Evolutionary conservation across 164 flowering plant genomes (phyloP).

Genomic region (Litsea cubeba): DNA sequence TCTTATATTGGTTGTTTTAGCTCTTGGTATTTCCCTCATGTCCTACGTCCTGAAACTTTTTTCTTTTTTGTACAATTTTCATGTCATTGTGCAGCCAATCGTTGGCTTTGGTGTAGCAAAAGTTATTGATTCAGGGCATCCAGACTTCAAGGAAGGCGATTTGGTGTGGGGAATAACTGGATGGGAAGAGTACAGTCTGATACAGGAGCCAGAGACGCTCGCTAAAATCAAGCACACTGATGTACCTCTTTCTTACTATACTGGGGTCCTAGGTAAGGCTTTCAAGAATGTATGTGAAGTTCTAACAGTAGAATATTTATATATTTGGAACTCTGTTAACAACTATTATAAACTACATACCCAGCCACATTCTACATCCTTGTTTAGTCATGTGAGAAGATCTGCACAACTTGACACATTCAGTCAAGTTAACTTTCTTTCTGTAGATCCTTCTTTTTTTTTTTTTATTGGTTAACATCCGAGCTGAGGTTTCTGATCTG

Average conservation of each 20-base stretch:
- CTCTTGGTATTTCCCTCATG: too few species aligned
- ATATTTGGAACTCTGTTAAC: too few species aligned
- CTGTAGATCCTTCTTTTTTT: too few species aligned
- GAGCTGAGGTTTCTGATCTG: not conserved
- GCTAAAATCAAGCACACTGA: conserved; percentile 36
- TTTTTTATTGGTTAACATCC: too few species aligned
- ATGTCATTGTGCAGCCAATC: conserved; percentile 3
- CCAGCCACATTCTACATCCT: too few species aligned
- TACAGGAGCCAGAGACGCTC: conserved; percentile 13
- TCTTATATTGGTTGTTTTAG: too few species aligned
- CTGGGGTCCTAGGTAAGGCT: conserved; percentile 27
- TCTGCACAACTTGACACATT: too few species aligned
- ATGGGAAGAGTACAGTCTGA: conserved; percentile 51
- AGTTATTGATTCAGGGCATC: conserved; percentile 40
- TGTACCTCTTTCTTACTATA: conserved; percentile 46
- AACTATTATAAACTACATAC: too few species aligned
- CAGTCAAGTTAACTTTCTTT: too few species aligned
- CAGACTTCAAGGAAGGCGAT: conserved; percentile 42
- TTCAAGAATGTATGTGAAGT: too few species aligned
- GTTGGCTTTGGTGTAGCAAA: conserved; percentile 30
- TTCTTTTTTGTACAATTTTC: not conserved
- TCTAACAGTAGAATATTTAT: not conserved
- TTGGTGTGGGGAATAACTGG: conserved; percentile 49
- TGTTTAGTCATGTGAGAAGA: too few species aligned
- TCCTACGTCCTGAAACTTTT: not conserved